Evolutionary conservation across 768 basidiomycete genomes (phyloP), one percentile per base, ranked within the genome.

Genomic region (Lentinus tigrinus): DNA sequence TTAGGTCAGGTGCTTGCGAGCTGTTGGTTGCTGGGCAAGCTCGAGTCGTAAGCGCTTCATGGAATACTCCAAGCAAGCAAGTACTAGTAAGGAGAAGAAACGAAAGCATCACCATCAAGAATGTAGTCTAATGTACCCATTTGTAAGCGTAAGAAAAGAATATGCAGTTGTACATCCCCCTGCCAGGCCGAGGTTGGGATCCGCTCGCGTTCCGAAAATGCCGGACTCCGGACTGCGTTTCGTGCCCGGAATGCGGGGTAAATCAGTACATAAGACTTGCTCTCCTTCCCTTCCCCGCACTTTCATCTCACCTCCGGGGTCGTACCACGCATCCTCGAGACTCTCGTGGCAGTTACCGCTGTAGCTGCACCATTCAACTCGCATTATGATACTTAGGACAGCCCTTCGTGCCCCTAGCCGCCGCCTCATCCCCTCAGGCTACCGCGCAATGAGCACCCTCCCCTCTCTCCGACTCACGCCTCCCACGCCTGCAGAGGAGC

Each of bases 401-500:
- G 47, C 55, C 2, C 51, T 57, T 8, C 52, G 60, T 24, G 46
- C 48, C 23, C 34, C 55, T 24, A 31, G 21, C 38, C 51, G 55
- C 28, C 53, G 42, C 48, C 53, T 57, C 27, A 38, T 57, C 48
- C 48, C 63, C 13, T 34, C 27, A n/a, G 43, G 52, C 23, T 59
- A 51, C 43, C 60, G 60, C 39, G 46, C 58, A 13, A 56, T 63
- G 58, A 56, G 57, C 48, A 42, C 61, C n/a, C 23, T 62, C 56
- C 28, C 70, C 8, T 53, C 76, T 19, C 75, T 91, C 19, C 82
- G 85, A 6, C 72, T 89, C 21, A 76, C 81, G 52, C 80, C 84
- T 1, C 90, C 85, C 3, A 78, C 86, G 10, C 63, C 73, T 1
- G 75, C 80, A 26, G 81, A 81, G 39, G 91, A 93, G 72, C 66